Conservation (phyloP, 176 grass and related monocot species). For the Chrysopogon serrulatus region DNA sequence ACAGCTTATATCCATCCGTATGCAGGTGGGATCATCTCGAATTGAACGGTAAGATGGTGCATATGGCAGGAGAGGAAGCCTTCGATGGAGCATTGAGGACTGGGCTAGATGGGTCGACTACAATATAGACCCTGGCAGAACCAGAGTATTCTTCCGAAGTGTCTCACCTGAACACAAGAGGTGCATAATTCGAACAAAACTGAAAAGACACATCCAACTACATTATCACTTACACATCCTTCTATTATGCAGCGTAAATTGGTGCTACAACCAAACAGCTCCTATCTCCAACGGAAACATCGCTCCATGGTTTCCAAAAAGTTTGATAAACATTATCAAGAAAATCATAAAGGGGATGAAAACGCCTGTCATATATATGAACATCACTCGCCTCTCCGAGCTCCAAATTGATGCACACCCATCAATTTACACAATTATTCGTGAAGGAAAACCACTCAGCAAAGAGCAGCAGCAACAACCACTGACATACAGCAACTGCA, state of each 20-base stretch:
- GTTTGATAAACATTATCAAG: conserved; percentile 15
- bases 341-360: conserved; percentile 22
- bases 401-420: conserved; percentile 41
- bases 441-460: conserved; percentile 29
- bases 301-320: conserved; percentile 30
- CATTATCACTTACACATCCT: background rate
- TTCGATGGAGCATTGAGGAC: conserved; percentile 40
- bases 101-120: conserved; percentile 51
- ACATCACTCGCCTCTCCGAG: conserved; percentile 40
- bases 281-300: conserved; percentile 25
- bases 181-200: background rate
- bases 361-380: conserved; percentile 25
- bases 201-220: background rate
- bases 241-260: conserved; percentile 25
- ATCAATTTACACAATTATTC: conserved; percentile 34
- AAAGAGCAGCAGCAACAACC: conserved; percentile 26
- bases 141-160: conserved; percentile 54
- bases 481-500: conserved; percentile 30
- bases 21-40: conserved; percentile 52
- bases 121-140: conserved; percentile 22
- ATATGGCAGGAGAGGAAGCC: conserved; percentile 30
- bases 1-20: background rate
- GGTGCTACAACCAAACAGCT: conserved; percentile 46
- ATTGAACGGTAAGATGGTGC: background rate
- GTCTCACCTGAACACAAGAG: conserved; percentile 61